Conservation (phyloP, 441 rosid genomes). For the Arabidopsis hybrid region DNA sequence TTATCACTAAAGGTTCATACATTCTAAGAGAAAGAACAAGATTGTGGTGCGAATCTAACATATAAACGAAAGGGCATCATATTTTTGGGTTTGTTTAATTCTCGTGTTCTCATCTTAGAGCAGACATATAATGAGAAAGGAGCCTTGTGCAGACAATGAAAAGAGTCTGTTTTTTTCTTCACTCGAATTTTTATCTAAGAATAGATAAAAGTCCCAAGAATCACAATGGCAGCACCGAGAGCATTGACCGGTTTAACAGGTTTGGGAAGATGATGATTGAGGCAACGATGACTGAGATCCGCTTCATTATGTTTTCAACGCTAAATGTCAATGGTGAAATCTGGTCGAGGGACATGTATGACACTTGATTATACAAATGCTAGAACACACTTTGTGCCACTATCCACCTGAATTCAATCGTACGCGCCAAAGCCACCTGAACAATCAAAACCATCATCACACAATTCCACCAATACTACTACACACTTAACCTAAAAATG, state of each 20-base stretch:
- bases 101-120: conserved; percentile 2
- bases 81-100: background rate
- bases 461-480: background rate
- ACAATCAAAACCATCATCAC: conserved; percentile 31
- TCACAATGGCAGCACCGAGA: conserved; percentile 89
- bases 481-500: background rate
- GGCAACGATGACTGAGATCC: conserved; percentile 85
- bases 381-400: too few relatives aligned
- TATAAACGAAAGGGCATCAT: background rate
- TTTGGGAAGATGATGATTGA: conserved; percentile 93
- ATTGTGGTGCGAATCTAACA: background rate
- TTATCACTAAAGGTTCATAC: conserved; percentile 3
- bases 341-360: too few relatives aligned
- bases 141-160: conserved; percentile 5
- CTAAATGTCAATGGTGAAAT: conserved; percentile 80
- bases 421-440: conserved; percentile 95
- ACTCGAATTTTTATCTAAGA: conserved; percentile 63
- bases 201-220: conserved; percentile 89
- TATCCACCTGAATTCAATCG: conserved; percentile 49
- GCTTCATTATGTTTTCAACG: conserved; percentile 91
- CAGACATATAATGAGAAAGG: background rate
- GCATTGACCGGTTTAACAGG: conserved; percentile 81
- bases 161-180: background rate
- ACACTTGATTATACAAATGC: too few relatives aligned
- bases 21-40: background rate